Percentiles rank a stretch among this genome's conserved stretches.
phyloP scores from a whole-genome alignment of 495 filamentous ascomycete species.

The Trichoderma erinaceum region DNA sequence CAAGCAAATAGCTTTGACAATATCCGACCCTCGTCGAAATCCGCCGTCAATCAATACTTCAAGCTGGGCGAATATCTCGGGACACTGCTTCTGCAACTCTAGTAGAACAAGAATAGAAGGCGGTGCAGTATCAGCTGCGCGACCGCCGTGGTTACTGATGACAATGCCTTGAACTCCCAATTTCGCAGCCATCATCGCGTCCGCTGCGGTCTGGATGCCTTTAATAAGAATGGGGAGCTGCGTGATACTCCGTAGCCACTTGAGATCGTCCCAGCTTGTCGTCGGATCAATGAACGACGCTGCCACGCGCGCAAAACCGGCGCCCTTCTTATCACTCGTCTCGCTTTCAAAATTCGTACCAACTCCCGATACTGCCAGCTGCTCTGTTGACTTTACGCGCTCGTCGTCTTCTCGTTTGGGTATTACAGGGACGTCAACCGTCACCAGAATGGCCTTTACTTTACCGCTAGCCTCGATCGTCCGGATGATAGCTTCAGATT shows the following conservation, averaged over 20 bases:
- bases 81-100: conserved; percentile 56
- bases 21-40: conserved; percentile 56
- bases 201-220: conserved; percentile 57
- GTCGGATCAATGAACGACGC: conserved; percentile 58
- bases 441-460: conserved; percentile 55
- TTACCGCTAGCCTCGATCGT: conserved; percentile 44
- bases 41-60: conserved; percentile 65
- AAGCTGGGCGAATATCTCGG: conserved; percentile 54
- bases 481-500: conserved; percentile 56
- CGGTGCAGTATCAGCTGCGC: conserved; percentile 59
- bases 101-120: conserved; percentile 56
- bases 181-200: conserved; percentile 52
- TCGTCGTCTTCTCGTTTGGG: conserved; percentile 52
- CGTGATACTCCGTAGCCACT: conserved; percentile 40
- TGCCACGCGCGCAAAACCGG: conserved; percentile 59
- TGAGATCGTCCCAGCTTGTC: conserved; percentile 63
- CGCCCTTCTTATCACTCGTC: conserved; percentile 54
- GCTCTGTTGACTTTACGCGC: conserved; percentile 43
- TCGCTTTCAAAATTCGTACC: background rate
- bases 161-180: conserved; percentile 54
- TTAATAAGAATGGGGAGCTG: conserved; percentile 53
- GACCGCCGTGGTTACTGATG: conserved; percentile 63
- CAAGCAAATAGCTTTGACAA: conserved; percentile 63
- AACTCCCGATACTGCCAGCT: conserved; percentile 9
- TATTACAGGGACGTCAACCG: conserved; percentile 51